These are phyloP conservation scores for Mycoemilia scoparia DNA, from an alignment of 192 early-diverging fungal species.

Conservation along the genomic window DNA sequence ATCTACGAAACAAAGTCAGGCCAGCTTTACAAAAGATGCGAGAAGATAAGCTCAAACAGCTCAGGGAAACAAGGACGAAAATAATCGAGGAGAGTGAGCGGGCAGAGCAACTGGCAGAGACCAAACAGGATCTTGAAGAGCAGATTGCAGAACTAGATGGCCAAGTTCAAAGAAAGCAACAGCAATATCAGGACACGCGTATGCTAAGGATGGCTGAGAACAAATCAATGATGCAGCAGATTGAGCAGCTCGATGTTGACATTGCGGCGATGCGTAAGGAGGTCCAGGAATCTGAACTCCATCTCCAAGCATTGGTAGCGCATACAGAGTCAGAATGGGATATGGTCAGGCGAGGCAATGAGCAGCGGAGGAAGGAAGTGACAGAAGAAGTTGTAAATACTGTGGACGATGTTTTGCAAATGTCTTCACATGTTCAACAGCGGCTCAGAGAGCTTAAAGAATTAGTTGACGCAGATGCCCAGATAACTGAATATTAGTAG, in stretches of 20 bases:
- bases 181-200: constrained; percentile 23
- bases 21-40: constrained; percentile 22
- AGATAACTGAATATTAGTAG: too few species aligned
- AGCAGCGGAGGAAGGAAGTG: constrained; percentile 21
- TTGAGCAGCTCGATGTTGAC: constrained; percentile 26
- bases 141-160: constrained; percentile 25
- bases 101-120: constrained; percentile 22
- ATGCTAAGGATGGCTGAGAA: constrained; percentile 17
- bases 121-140: constrained; percentile 22
- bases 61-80: constrained; percentile 19
- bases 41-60: constrained; percentile 24
- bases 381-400: constrained; percentile 20
- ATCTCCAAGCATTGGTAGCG: constrained; percentile 19
- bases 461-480: constrained; percentile 10
- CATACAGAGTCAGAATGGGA: constrained; percentile 27
- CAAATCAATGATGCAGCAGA: constrained; percentile 15
- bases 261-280: constrained; percentile 25
- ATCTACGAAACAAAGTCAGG: constrained; percentile 18
- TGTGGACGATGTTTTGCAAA: constrained; percentile 21
- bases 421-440: constrained; percentile 12
- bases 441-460: constrained; percentile 19
- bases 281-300: constrained; percentile 22
- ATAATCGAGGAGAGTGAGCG: constrained; percentile 19
- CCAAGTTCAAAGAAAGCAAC: constrained; percentile 20
- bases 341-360: constrained; percentile 26